These are phyloP conservation scores for Plantago major DNA, from an alignment of 257 asterid species.

Conservation along the genomic window DNA sequence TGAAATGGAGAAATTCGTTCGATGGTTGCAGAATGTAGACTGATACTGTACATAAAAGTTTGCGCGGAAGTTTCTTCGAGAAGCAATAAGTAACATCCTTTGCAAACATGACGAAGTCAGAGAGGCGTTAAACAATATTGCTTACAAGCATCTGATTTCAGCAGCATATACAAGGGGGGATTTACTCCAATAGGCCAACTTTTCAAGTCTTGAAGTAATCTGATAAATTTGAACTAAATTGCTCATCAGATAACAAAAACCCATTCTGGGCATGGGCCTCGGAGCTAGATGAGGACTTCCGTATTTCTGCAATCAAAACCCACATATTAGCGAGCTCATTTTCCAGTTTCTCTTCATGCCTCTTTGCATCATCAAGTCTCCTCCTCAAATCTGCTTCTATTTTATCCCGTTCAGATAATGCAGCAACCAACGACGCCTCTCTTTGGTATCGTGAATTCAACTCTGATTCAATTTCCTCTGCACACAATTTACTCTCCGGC, in stretches of 20 bases:
- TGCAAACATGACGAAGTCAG: slow-evolving; percentile 9
- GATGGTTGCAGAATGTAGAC: background rate
- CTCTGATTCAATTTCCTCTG: slow-evolving; percentile 64
- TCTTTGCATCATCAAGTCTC: slow-evolving; percentile 63
- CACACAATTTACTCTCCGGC: slow-evolving; percentile 39
- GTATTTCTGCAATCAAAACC: slow-evolving; percentile 50
- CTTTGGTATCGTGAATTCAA: slow-evolving; percentile 59
- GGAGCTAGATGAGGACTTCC: slow-evolving; percentile 28
- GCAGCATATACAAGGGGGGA: background rate
- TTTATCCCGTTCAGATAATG: slow-evolving; percentile 69
- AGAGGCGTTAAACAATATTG: background rate
- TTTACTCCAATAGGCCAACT: slow-evolving; percentile 34
- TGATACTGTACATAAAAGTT: slow-evolving; percentile 18
- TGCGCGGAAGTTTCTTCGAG: slow-evolving; percentile 11
- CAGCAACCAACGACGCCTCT: slow-evolving; percentile 78
- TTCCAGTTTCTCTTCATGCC: slow-evolving; percentile 57
- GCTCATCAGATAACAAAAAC: slow-evolving; percentile 24
- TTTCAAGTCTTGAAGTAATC: slow-evolving; percentile 26
- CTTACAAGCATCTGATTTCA: slow-evolving; percentile 5
- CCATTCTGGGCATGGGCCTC: slow-evolving; percentile 24
- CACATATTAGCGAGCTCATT: slow-evolving; percentile 66
- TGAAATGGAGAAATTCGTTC: too few species aligned
- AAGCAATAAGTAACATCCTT: background rate
- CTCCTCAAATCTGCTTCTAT: slow-evolving; percentile 66
- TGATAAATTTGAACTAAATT: background rate